phyloP scores from a whole-genome alignment of 2,329 filamentous ascomycete genomes.

The Hansfordia pulvinata region DNA sequence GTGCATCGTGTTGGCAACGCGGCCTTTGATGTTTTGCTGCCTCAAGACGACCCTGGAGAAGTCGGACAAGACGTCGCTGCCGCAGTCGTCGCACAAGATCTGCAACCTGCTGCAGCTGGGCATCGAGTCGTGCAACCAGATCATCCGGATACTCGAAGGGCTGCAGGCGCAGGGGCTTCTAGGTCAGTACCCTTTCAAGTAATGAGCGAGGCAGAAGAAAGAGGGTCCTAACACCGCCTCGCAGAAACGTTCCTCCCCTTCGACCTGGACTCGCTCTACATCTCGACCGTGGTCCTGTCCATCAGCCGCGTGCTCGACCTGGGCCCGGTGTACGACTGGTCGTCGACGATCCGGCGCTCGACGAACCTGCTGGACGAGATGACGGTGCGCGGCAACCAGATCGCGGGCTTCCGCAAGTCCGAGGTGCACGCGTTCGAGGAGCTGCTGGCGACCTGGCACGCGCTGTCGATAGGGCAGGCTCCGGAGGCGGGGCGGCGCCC shows the following conservation, averaged over 20 bases:
- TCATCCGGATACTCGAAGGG: conserved; percentile 22
- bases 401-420: not conserved
- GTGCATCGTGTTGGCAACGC: conserved; percentile 19
- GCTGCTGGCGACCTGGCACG: not conserved
- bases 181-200: conserved; percentile 1
- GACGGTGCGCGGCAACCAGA: conserved; percentile 1
- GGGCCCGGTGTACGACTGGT: not conserved
- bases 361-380: not conserved
- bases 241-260: conserved; percentile 1
- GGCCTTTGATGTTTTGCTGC: conserved; percentile 17
- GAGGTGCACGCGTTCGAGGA: not conserved
- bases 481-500: too few relatives aligned
- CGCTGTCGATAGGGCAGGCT: too few relatives aligned
- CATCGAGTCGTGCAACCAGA: conserved; percentile 19
- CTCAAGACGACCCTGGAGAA: conserved; percentile 14
- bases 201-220: too few relatives aligned
- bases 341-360: conserved; percentile 1
- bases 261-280: conserved; percentile 3
- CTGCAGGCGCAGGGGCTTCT: conserved; percentile 2
- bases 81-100: conserved; percentile 11
- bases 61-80: conserved; percentile 3
- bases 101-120: conserved; percentile 19
- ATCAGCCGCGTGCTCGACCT: conserved; percentile 1
- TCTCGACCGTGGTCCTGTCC: conserved; percentile 1
- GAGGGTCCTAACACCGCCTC: not conserved